phyloP scores from a whole-genome alignment of 352 stramenopile species.

The Globisporangium parvum region DNA sequence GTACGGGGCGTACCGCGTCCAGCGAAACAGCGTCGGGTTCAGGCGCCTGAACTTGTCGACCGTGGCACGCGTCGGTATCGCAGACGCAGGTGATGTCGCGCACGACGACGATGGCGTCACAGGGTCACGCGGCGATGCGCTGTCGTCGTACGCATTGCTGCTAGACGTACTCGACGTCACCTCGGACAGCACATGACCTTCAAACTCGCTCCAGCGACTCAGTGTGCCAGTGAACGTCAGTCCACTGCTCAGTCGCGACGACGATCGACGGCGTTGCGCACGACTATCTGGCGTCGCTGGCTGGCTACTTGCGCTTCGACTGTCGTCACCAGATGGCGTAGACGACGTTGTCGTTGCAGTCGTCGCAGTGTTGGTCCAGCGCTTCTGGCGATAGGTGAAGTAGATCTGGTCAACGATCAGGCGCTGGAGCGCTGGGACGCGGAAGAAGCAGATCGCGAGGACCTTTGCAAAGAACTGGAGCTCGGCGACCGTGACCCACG shows the following conservation, averaged over 20 bases:
- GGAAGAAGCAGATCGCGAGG: constrained; percentile 68
- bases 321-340: not conserved
- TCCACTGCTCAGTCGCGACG: constrained; percentile 39
- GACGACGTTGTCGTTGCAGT: not conserved
- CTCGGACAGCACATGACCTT: constrained; percentile 34
- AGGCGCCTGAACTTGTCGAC: constrained; percentile 40
- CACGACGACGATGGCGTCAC: too few species aligned
- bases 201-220: constrained; percentile 53
- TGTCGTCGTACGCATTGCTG: not conserved
- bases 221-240: constrained; percentile 51
- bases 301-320: not conserved
- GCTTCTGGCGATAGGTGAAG: constrained; percentile 37
- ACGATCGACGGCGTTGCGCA: constrained; percentile 21
- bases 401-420: constrained; percentile 54
- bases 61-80: constrained; percentile 7
- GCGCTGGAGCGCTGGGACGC: constrained; percentile 43
- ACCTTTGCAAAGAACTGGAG: constrained; percentile 59
- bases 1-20: constrained; percentile 54
- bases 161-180: constrained; percentile 16
- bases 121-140: too few species aligned
- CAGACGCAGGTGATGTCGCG: too few species aligned
- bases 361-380: constrained; percentile 32
- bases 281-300: constrained; percentile 4
- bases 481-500: constrained; percentile 55
- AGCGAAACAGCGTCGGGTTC: constrained; percentile 61